Evolutionary conservation across 352 stramenopile species (phyloP), one percentile per base, ranked within the genome.

Genomic region (Stephanocyclus meneghinianus): DNA sequence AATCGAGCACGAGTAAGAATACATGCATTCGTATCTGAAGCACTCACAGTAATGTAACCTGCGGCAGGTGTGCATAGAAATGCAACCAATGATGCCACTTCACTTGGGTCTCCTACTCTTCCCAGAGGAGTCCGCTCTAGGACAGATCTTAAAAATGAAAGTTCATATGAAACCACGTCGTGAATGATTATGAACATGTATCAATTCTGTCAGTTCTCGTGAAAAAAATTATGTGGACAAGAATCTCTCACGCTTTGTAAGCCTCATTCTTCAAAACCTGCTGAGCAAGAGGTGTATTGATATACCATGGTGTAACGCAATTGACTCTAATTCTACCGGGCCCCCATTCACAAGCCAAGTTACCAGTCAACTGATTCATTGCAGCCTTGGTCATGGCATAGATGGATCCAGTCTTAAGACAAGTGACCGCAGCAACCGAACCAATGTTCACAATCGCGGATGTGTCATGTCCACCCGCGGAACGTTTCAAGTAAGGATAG

Each of bases 291-390:
- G 90, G 87, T 30, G 92, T 96, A 44, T 93, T 92, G 30, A 94
- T 96, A 74, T 95, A 94, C 90, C 90, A 95, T 16, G 90, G 90
- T 55, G 87, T 77, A 15, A 95, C 90, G 67, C 87, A 92, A 66
- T 95, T 95, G 0, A 95, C 84, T 44, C 90, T 80, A 45, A 94
- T 93, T n/a, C 87, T 84, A 78, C 87, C 68, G 2, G 53, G 57
- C 11, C 84, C 90, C 90, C 90, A 95, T 76, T 95, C 90, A 70
- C 89, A 93, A 56, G 89, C 86, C 64, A 91, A 84, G 67, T 92
- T 92, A 30, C 87, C 85, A 9, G 90, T 94, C 10, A 95, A 71
- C 76, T 95, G 90, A 75, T 93, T 92, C 80, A 95, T 92, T 9
- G 90, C 90, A 30, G 87, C 90, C 64, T 95, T 95, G 15, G 89